Conservation (phyloP, 495 filamentous ascomycete species). For the Xylaria sp. region DNA sequence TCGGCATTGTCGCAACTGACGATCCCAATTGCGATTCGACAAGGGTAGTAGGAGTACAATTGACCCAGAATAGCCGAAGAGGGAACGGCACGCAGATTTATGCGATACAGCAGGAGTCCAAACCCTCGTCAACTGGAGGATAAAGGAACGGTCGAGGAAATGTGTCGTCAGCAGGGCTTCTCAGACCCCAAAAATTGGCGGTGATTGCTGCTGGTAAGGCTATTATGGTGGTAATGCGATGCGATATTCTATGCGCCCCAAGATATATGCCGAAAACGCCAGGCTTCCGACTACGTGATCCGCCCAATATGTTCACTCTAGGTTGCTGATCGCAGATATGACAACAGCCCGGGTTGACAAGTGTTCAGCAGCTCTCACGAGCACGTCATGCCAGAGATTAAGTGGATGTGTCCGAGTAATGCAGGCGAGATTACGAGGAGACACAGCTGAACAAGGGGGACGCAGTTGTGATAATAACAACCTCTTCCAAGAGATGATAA, state of each 20-base stretch:
- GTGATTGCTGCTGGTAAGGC: background rate
- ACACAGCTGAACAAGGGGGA: slow-evolving; percentile 3
- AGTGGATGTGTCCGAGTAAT: slow-evolving; percentile 29
- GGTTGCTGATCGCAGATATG: background rate
- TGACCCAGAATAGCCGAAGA: background rate
- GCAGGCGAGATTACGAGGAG: slow-evolving; percentile 17
- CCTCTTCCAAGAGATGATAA: background rate
- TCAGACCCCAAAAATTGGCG: background rate
- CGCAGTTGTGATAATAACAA: slow-evolving; percentile 4
- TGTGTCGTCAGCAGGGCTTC: background rate
- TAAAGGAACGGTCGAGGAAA: slow-evolving; percentile 6
- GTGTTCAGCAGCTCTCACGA: background rate
- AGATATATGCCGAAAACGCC: background rate
- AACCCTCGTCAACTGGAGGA: background rate
- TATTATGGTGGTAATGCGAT: background rate
- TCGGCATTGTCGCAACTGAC: slow-evolving; percentile 46
- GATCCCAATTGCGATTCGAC: background rate
- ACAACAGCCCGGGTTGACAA: background rate
- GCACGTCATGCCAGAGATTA: slow-evolving; percentile 27
- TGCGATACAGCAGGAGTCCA: background rate
- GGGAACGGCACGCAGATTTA: background rate
- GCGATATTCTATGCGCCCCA: background rate
- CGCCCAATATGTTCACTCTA: background rate
- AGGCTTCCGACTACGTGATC: background rate
- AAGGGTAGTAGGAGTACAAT: background rate